A percentile compares a stretch with the other conserved stretches of the same genome.
Evolutionary conservation across 2,329 filamentous ascomycete species (phyloP).

Genomic region (Onygenales sp.): DNA sequence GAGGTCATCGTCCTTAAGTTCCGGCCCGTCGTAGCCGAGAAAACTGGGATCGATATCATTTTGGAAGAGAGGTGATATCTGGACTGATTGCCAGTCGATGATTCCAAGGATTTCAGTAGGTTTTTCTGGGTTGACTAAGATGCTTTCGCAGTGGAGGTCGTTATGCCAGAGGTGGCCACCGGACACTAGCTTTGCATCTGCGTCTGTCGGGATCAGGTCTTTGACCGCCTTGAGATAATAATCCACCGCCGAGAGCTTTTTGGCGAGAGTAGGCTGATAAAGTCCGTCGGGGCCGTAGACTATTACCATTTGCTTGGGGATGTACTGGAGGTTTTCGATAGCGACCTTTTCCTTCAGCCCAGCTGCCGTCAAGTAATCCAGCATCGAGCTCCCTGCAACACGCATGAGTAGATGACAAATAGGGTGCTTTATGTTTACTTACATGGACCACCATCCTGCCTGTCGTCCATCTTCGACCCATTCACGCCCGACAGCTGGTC

Average conservation of each 20-base stretch:
- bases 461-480: not conserved
- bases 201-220: not conserved
- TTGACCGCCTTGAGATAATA: not conserved
- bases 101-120: conserved; percentile 18
- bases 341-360: not conserved
- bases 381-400: not conserved
- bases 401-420: not conserved
- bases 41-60: conserved; percentile 18
- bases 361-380: not conserved
- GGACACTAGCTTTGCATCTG: not conserved
- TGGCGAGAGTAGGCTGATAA: not conserved
- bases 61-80: conserved; percentile 20
- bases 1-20: conserved; percentile 16
- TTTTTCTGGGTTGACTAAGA: conserved; percentile 21
- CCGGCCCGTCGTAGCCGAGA: conserved; percentile 17
- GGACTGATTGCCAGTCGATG: conserved; percentile 23
- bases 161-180: conserved; percentile 19
- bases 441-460: not conserved
- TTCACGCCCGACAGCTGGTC: not conserved
- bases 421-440: not conserved
- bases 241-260: not conserved
- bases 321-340: not conserved
- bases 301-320: not conserved
- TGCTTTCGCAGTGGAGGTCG: conserved; percentile 20
- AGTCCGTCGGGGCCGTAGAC: not conserved